A percentile compares a stretch with the other conserved stretches of the same genome.
Conservation (phyloP, 1,139 yeast genomes). For the Pichiaceae sp. region DNA sequence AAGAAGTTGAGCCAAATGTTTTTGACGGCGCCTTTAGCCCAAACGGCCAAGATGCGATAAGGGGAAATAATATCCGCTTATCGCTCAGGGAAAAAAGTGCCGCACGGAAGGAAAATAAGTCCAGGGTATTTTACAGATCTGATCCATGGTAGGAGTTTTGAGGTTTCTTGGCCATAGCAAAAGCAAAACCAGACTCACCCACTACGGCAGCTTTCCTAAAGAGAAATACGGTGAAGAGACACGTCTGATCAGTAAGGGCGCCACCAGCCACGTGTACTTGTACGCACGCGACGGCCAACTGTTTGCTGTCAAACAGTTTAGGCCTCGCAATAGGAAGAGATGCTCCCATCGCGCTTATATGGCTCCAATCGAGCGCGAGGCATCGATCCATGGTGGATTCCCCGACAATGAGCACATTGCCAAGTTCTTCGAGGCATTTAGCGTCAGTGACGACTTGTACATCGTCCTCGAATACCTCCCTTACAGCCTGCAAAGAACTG, state of each 20-base stretch:
- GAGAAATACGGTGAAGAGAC: conserved; percentile 14
- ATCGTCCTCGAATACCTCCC: conserved; percentile 43
- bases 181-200: too few species aligned
- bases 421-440: conserved; percentile 24
- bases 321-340: conserved; percentile 20
- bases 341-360: conserved; percentile 24
- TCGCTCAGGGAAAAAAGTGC: background rate
- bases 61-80: too few species aligned
- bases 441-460: conserved; percentile 25
- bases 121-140: too few species aligned
- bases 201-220: conserved; percentile 15
- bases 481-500: conserved; percentile 33
- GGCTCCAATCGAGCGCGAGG: conserved; percentile 31
- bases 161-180: too few species aligned
- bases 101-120: conserved; percentile 1
- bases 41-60: too few species aligned
- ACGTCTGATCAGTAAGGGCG: conserved; percentile 28
- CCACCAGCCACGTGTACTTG: conserved; percentile 6
- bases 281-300: conserved; percentile 2
- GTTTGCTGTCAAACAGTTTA: conserved; percentile 32
- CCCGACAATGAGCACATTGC: conserved; percentile 27
- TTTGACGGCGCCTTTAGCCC: too few species aligned
- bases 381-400: conserved; percentile 9
- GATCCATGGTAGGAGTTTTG: too few species aligned
- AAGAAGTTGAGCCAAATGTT: too few species aligned